Base-by-base conservation (phyloP, 208 protist genomes). In the Paratrypanosoma confusum region DNA sequence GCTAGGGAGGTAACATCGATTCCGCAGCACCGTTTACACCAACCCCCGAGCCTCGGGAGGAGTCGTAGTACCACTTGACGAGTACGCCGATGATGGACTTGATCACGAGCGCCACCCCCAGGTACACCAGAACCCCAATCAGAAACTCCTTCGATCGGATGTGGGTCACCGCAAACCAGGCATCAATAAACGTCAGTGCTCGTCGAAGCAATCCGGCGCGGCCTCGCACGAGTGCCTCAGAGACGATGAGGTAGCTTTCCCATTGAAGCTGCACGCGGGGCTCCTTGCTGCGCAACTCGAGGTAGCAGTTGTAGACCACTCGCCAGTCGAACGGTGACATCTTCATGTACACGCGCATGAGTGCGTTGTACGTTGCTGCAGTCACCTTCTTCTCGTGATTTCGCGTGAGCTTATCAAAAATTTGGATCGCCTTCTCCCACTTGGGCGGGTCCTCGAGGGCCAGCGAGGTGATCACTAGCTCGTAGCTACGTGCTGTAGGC, bases 271-370 rank as follows among this genome's bases (percentile, higher is more conserved):
- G 66, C 16, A 93, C 78, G 1, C 50, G 50, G 0, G 84, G 84
- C 38, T 74, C 42, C 10, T 63, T 65, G 32, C 52, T 37, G 50
- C 84, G 73, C 62, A 93, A 62, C 40, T 89, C 79, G 23, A 71
- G 57, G 52, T 93, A 93, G 52, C 77, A 87, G 57, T 89, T 89
- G 56, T 93, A 89, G 6, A 93, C 80, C 14, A 87, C 68, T 13
- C 84, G 72, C 80, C 84, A 93, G 57, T 93, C 84, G 46, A 86
- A 93, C 0, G 84, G 84, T 20, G 51, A 52, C 67, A 89, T 90
- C 62, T 93, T 89, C 46, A 86, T 48, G 50, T 93, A 89, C 37
- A 89, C 84, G 4, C 52, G 54, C 71, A 93, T 82, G 1, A 93
- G 67, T 1, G 79, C 71, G 43, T 89, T 84, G 74, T 93, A 93